Evolutionary conservation across 108 stramenopile species (phyloP).

Genomic region (Pseudonitzschia delicatissima): DNA sequence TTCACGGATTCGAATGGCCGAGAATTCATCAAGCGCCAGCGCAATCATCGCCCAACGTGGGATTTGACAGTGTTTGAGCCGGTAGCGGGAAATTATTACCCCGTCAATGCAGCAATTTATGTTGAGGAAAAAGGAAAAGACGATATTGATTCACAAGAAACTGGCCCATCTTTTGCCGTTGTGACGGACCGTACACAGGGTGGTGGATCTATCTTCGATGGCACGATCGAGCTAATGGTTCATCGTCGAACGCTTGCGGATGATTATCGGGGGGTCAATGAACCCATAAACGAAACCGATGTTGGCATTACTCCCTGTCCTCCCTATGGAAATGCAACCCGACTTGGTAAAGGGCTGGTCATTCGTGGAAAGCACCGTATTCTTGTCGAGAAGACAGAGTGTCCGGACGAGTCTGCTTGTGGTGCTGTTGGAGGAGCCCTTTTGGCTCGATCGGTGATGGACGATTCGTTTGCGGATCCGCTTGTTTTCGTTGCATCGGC

Average conservation of each 20-base stretch:
- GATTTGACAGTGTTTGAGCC: conserved; percentile 78
- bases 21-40: conserved; percentile 80
- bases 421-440: conserved; percentile 42
- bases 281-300: conserved; percentile 85
- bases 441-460: conserved; percentile 64
- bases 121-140: conserved; percentile 54
- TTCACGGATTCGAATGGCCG: conserved; percentile 97
- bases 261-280: conserved; percentile 68
- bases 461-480: conserved; percentile 69
- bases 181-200: conserved; percentile 90
- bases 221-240: conserved; percentile 91
- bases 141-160: neutral
- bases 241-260: conserved; percentile 82
- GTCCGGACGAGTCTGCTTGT: neutral
- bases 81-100: conserved; percentile 95
- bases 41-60: conserved; percentile 68
- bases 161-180: conserved; percentile 47
- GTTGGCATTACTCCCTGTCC: conserved; percentile 72
- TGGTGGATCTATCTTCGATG: conserved; percentile 79
- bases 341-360: conserved; percentile 78
- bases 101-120: conserved; percentile 90
- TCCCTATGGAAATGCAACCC: conserved; percentile 77
- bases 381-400: conserved; percentile 33
- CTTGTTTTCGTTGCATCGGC: conserved; percentile 61
- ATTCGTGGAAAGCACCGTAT: conserved; percentile 86